Evolutionary conservation across 768 basidiomycete genomes (phyloP), one percentile per base, ranked within the genome.

Genomic region (Filobasidium floriforme): DNA sequence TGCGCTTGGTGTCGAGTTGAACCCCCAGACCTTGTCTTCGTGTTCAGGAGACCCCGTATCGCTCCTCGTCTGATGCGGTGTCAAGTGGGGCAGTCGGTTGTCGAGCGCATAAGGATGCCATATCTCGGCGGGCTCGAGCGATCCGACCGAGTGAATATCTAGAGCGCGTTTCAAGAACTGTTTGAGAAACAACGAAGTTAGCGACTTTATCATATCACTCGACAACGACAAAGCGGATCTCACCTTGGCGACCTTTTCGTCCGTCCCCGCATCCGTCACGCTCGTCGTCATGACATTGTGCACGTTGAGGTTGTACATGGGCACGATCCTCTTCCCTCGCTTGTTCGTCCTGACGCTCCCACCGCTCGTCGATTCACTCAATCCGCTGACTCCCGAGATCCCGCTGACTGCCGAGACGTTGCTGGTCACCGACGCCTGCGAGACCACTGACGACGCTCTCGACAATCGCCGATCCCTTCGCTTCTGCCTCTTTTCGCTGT

Each of bases 231-330:
- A n/a, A 15, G 12, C 54, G 11, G 18, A 14, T 71, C 75, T 63
- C 59, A 77, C 74, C 69, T 76, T 78, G 52, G 77, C 77, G 7
- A 78, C 75, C 66, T 76, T 78, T 37, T 67, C 73, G 63, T 78
- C 77, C 10, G 77, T 78, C 7, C 74, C 74, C 3, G 75, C 77
- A 59, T 78, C 76, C n/a, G 74, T 76, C 29, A 78, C 75, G 4
- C 70, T 71, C 14, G 77, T 76, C 18, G 75, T 75, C 73, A 78
- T 74, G 40, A 78, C 77, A 61, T 73, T 76, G 41, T 78, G 77
- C 11, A 78, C 74, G 4, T 68, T 68, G n/a, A 78, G 65, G 41
- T 78, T 78, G 65, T 76, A 78, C 66, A 78, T 66, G 14, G 77
- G 77, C 26, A 76, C 71, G 28, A 78, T 75, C 63, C 73, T 67